These are phyloP conservation scores for Coniochaeta ligniaria DNA, from an alignment of 2,329 filamentous ascomycete species.

Conservation along the genomic window DNA sequence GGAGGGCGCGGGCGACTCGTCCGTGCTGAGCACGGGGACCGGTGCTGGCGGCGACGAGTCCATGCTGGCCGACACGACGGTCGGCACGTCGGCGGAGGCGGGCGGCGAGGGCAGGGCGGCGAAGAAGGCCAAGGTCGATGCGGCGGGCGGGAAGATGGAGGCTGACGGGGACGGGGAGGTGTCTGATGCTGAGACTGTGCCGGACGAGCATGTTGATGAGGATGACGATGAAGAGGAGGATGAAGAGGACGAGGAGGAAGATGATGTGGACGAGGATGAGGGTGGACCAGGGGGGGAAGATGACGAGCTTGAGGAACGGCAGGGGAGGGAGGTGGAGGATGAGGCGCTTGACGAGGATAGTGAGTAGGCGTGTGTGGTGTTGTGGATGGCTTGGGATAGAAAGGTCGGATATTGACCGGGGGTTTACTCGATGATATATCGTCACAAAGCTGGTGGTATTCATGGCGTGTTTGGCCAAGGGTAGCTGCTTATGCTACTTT, in stretches of 20 bases:
- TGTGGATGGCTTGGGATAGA: background rate
- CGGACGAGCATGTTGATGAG: constrained; percentile 22
- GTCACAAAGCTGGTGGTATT: background rate
- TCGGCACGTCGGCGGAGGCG: constrained; percentile 10
- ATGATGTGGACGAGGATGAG: constrained; percentile 32
- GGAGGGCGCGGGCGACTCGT: constrained; percentile 17
- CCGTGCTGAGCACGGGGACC: constrained; percentile 23
- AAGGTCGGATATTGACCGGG: background rate
- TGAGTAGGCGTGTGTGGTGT: constrained; percentile 28
- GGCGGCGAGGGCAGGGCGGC: constrained; percentile 17
- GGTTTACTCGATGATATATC: background rate
- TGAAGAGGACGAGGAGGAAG: constrained; percentile 40
- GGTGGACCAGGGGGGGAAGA: constrained; percentile 32
- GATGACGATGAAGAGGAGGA: constrained; percentile 29
- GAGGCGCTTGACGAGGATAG: constrained; percentile 54
- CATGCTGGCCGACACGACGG: constrained; percentile 10
- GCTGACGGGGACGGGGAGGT: constrained; percentile 32
- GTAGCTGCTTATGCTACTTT: background rate
- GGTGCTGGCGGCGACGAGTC: constrained; percentile 11
- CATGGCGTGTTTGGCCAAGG: background rate
- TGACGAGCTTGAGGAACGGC: constrained; percentile 34
- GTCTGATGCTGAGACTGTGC: constrained; percentile 24
- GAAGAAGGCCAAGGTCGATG: constrained; percentile 31
- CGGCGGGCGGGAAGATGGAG: constrained; percentile 36
- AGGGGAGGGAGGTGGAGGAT: constrained; percentile 39